Conservation (phyloP, 306 rosid genomes). For the Gastrolobium bilobum region DNA sequence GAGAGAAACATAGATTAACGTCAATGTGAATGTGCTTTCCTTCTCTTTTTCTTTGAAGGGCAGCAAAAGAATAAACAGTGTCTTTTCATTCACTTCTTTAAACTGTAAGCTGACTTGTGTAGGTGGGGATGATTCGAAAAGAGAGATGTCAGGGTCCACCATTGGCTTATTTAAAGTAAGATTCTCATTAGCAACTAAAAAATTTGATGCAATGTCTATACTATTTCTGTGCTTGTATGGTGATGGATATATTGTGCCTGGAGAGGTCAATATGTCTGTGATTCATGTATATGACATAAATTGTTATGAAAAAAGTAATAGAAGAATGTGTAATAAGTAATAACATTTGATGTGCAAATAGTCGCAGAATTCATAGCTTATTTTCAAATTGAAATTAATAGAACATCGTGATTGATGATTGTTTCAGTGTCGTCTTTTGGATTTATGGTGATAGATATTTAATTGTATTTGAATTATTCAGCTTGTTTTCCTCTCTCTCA, state of each 20-base stretch:
- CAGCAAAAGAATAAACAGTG: constrained; percentile 49
- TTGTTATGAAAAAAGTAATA: not conserved
- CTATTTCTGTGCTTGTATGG: not conserved
- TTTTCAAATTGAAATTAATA: not conserved
- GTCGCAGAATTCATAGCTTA: not conserved
- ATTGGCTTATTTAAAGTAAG: constrained; percentile 34
- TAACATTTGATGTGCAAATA: not conserved
- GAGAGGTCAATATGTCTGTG: not conserved
- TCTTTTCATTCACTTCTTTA: constrained; percentile 38
- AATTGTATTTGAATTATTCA: constrained; percentile 5
- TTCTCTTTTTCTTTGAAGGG: constrained; percentile 21
- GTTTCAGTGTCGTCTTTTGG: not conserved
- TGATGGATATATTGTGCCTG: not conserved
- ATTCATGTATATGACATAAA: not conserved
- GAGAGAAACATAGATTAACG: constrained; percentile 32
- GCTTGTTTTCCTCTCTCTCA: not conserved
- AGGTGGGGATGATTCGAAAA: constrained; percentile 4
- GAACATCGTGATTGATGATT: not conserved
- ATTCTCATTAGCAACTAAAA: constrained; percentile 33
- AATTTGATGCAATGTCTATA: not conserved
- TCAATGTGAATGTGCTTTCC: constrained; percentile 38
- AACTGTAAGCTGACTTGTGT: constrained; percentile 26
- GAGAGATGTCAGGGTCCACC: constrained; percentile 42
- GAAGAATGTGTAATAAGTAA: not conserved
- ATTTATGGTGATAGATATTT: constrained; percentile 17